phyloP scores from a whole-genome alignment of 148 eudicot species.

The Vaccinium myrtillus region DNA sequence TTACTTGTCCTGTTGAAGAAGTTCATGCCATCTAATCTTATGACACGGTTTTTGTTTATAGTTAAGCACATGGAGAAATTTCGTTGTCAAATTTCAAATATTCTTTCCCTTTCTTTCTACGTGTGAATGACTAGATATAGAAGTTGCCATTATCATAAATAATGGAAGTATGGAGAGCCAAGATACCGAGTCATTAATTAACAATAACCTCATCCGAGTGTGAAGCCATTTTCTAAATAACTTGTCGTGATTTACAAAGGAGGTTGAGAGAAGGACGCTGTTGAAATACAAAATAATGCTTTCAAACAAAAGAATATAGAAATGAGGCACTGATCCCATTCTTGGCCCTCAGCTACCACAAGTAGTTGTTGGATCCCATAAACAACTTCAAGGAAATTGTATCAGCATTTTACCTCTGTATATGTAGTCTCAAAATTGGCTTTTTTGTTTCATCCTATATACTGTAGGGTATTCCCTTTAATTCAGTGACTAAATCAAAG shows the following conservation, averaged over 20 bases:
- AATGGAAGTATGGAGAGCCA: background rate
- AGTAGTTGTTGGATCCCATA: background rate
- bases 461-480: no score
- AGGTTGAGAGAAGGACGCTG: background rate
- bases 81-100: background rate
- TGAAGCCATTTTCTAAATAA: background rate
- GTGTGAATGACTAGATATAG: background rate
- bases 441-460: no score
- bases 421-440: no score
- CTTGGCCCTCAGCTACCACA: background rate
- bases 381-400: background rate
- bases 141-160: background rate
- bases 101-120: background rate
- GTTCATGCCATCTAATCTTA: background rate
- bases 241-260: no score
- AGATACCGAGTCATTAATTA: background rate
- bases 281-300: background rate
- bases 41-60: background rate
- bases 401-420: no score
- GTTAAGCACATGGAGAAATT: background rate
- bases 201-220: background rate
- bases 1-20: background rate
- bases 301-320: background rate
- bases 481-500: background rate
- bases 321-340: background rate